Evolutionary conservation across 495 filamentous ascomycete species (phyloP).

Genomic region (Apiosordaria backusii): DNA sequence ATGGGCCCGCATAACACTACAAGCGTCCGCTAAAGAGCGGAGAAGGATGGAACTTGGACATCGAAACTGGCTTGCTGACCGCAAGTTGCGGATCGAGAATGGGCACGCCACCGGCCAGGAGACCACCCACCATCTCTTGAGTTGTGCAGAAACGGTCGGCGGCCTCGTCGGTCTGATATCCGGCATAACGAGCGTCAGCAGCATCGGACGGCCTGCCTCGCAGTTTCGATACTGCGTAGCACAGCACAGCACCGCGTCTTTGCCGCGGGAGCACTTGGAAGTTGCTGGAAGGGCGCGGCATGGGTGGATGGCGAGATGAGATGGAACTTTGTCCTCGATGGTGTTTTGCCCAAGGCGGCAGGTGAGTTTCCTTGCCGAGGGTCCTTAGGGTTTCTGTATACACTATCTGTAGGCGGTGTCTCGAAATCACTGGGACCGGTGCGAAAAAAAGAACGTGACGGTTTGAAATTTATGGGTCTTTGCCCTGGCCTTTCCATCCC

Average conservation of each 20-base stretch:
- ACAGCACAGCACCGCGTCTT: background rate
- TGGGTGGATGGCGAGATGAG: too few relatives aligned
- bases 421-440: background rate
- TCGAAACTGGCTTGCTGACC: slow-evolving; percentile 14
- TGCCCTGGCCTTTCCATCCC: slow-evolving; percentile 13
- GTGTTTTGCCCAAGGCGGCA: background rate
- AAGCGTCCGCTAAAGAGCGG: slow-evolving; percentile 2
- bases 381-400: background rate
- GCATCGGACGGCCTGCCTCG: background rate
- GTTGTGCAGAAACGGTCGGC: slow-evolving; percentile 2
- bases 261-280: background rate
- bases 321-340: background rate
- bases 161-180: slow-evolving; percentile 13
- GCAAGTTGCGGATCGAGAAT: background rate
- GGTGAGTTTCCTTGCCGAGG: background rate
- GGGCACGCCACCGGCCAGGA: background rate
- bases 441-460: background rate
- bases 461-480: slow-evolving; percentile 7
- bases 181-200: background rate
- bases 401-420: background rate
- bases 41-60: slow-evolving; percentile 17
- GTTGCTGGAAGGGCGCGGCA: background rate
- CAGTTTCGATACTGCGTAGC: background rate
- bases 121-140: background rate
- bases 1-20: slow-evolving; percentile 4